Percentiles rank a stretch among this genome's conserved stretches.
Evolutionary conservation across 2,329 filamentous ascomycete genomes (phyloP).

Genomic region (Calonectria fujianensis): DNA sequence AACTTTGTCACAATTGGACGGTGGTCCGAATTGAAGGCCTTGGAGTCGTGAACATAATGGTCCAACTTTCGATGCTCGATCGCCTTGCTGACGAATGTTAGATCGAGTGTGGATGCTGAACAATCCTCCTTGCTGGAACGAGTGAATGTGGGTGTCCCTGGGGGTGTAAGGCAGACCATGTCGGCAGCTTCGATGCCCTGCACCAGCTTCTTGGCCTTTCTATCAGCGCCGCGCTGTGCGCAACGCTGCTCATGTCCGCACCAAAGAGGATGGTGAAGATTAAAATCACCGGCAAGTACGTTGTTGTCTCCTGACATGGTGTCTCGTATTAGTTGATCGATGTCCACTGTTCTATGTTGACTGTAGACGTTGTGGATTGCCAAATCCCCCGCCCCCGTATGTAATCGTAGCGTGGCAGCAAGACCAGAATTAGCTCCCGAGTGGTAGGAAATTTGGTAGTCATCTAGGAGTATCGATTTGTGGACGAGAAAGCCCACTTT

Average conservation of each 20-base stretch:
- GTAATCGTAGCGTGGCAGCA: no score
- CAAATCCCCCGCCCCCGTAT: no score
- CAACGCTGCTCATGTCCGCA: not conserved
- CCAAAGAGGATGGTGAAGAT: not conserved
- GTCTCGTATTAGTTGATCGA: not conserved
- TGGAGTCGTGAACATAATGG: no score
- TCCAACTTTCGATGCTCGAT: not conserved
- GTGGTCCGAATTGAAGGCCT: not conserved
- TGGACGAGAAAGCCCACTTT: no score
- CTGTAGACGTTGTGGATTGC: not conserved
- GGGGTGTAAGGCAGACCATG: not conserved
- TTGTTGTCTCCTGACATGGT: not conserved
- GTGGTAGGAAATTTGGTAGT: no score
- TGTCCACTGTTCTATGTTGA: not conserved
- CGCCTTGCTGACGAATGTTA: not conserved
- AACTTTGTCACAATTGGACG: not conserved
- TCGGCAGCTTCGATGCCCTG: not conserved
- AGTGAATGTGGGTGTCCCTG: not conserved
- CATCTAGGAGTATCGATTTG: no score
- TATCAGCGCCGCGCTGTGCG: not conserved
- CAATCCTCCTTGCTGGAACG: not conserved
- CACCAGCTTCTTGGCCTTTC: no score
- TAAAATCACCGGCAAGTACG: not conserved
- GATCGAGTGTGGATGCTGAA: not conserved
- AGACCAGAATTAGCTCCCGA: no score